Conservation (phyloP, 805 yeast species). For the Starmerella bombicola region DNA sequence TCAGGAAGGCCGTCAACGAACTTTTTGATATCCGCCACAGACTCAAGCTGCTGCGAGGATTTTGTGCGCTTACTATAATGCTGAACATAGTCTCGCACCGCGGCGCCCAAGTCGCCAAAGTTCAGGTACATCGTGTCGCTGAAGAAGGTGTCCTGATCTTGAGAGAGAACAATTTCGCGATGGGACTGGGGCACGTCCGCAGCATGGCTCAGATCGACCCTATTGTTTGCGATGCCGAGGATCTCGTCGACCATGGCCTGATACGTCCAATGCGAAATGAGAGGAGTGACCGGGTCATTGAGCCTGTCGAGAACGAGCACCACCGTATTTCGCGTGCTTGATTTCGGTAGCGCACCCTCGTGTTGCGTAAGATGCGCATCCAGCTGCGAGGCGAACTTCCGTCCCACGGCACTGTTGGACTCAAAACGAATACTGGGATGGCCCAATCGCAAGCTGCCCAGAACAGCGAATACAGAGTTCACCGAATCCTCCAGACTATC, state of each 20-base stretch:
- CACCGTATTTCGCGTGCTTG: constrained; percentile 23
- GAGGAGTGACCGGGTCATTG: constrained; percentile 87
- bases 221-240: constrained; percentile 67
- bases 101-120: constrained; percentile 89
- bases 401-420: constrained; percentile 48
- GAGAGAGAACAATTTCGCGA: constrained; percentile 50
- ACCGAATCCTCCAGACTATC: constrained; percentile 34
- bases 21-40: constrained; percentile 79
- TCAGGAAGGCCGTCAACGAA: constrained; percentile 91
- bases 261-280: constrained; percentile 92
- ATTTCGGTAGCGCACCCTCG: constrained; percentile 42
- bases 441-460: constrained; percentile 53
- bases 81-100: constrained; percentile 70
- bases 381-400: constrained; percentile 54
- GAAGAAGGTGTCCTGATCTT: constrained; percentile 65
- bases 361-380: constrained; percentile 49
- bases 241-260: constrained; percentile 96
- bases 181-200: constrained; percentile 49
- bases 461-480: constrained; percentile 41
- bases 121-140: constrained; percentile 72
- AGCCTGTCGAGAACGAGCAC: constrained; percentile 69
- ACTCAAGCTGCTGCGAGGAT: constrained; percentile 54
- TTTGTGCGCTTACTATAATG: constrained; percentile 72
- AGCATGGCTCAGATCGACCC: constrained; percentile 51
- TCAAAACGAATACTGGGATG: constrained; percentile 76